Evolutionary conservation across 1,139 yeast genomes (phyloP).

Genomic region (Pichia sp.): DNA sequence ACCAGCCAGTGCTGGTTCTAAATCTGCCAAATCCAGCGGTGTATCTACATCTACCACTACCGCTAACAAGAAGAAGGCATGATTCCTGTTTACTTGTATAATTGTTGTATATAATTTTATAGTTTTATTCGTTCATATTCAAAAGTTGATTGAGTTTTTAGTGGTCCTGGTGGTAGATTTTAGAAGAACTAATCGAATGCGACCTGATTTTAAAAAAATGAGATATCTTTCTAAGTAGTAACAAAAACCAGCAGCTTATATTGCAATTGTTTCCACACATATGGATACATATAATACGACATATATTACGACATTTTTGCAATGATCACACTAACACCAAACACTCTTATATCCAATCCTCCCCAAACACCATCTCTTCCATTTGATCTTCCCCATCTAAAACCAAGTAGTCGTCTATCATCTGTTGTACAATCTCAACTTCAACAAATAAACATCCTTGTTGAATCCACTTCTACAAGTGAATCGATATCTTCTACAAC

Average conservation of each 20-base stretch:
- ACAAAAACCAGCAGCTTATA: too few species aligned
- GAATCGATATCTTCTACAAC: background rate
- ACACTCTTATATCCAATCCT: background rate
- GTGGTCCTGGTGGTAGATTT: too few species aligned
- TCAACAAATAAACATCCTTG: background rate
- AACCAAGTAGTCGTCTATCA: background rate
- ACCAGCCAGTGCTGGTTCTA: background rate
- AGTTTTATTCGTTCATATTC: background rate
- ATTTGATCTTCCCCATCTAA: background rate
- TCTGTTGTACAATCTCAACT: background rate
- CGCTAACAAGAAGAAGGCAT: background rate
- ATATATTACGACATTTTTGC: too few species aligned
- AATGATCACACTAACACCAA: background rate
- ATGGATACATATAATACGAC: too few species aligned
- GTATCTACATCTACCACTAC: conserved; percentile 5
- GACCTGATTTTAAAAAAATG: too few species aligned
- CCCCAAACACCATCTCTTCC: background rate
- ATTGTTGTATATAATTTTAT: background rate
- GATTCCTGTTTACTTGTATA: background rate
- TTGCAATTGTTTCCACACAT: too few species aligned
- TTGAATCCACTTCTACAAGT: background rate
- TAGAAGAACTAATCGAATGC: too few species aligned
- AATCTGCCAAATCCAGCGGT: conserved; percentile 12
- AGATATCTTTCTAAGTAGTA: too few species aligned
- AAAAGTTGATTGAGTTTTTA: background rate